Conservation (phyloP, 768 basidiomycete species). For the Calocera viscosa region DNA sequence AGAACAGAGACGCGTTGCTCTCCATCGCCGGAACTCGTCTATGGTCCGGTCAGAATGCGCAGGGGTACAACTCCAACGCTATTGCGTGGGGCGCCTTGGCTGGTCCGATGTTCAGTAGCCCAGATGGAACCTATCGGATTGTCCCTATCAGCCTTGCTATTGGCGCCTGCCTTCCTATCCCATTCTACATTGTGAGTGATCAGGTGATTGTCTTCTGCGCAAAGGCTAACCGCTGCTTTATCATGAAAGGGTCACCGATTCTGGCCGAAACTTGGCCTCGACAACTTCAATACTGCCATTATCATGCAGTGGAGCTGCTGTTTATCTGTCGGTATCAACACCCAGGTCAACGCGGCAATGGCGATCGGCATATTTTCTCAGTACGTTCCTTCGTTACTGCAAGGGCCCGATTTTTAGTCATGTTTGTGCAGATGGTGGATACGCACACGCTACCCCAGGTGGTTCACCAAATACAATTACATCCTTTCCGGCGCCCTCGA, state of each 20-base stretch:
- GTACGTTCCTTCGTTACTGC: too few relatives aligned
- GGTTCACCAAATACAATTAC: conserved; percentile 28
- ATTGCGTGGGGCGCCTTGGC: conserved; percentile 33
- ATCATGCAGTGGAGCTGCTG: conserved; percentile 21
- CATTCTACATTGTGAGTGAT: conserved; percentile 19
- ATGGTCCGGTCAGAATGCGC: conserved; percentile 23
- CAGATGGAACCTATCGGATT: conserved; percentile 19
- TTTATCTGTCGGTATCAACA: conserved; percentile 20
- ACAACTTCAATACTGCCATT: conserved; percentile 17
- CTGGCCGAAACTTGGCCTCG: conserved; percentile 13
- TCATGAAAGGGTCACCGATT: too few relatives aligned
- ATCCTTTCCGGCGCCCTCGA: conserved; percentile 28
- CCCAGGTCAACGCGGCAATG: conserved; percentile 18
- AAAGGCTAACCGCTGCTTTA: too few relatives aligned
- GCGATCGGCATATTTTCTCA: conserved; percentile 21
- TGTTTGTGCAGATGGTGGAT: too few relatives aligned
- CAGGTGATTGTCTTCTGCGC: too few relatives aligned
- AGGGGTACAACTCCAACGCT: conserved; percentile 24
- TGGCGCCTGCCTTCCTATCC: conserved; percentile 20
- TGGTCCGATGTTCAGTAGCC: conserved; percentile 26
- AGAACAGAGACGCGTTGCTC: conserved; percentile 17
- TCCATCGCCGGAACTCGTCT: conserved; percentile 20
- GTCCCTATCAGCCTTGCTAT: conserved; percentile 20
- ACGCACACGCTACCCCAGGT: conserved; percentile 29
- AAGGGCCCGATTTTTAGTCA: too few relatives aligned